phyloP scores from a whole-genome alignment of 345 rosid species.

The Eucalyptus cloeziana region DNA sequence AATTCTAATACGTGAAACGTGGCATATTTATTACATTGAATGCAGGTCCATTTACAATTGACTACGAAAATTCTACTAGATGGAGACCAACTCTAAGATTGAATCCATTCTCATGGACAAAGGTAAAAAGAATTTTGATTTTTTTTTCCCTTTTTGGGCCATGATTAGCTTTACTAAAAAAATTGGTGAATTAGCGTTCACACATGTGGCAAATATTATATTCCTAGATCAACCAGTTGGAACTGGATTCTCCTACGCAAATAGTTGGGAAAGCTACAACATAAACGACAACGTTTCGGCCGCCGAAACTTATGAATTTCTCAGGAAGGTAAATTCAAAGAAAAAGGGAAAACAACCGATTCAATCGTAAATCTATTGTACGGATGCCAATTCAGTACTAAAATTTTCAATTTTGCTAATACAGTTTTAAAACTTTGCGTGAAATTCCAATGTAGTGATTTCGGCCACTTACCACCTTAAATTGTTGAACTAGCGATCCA shows the following conservation, averaged over 20 bases:
- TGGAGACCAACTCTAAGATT: background rate
- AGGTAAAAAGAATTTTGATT: background rate
- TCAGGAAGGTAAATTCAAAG: slow-evolving; percentile 3
- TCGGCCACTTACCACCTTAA: background rate
- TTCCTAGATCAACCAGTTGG: slow-evolving; percentile 27
- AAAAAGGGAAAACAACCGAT: background rate
- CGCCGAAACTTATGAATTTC: background rate
- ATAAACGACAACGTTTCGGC: background rate
- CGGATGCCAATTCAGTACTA: too few species aligned
- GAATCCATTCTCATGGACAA: slow-evolving; percentile 14
- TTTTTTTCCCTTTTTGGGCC: background rate
- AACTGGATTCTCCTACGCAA: slow-evolving; percentile 22
- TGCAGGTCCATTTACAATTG: slow-evolving; percentile 11
- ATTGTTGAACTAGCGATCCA: background rate
- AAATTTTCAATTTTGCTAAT: too few species aligned
- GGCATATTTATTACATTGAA: background rate
- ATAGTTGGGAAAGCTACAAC: background rate
- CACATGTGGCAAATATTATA: slow-evolving; percentile 16
- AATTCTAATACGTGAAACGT: background rate
- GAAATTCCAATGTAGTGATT: too few species aligned
- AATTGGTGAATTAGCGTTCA: accelerated
- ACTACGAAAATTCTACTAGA: background rate
- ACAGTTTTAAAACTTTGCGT: accelerated
- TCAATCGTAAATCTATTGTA: background rate
- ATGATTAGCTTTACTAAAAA: background rate